Base-by-base conservation (phyloP, 2,329 filamentous ascomycete species). In the Fusarium nygamai region DNA sequence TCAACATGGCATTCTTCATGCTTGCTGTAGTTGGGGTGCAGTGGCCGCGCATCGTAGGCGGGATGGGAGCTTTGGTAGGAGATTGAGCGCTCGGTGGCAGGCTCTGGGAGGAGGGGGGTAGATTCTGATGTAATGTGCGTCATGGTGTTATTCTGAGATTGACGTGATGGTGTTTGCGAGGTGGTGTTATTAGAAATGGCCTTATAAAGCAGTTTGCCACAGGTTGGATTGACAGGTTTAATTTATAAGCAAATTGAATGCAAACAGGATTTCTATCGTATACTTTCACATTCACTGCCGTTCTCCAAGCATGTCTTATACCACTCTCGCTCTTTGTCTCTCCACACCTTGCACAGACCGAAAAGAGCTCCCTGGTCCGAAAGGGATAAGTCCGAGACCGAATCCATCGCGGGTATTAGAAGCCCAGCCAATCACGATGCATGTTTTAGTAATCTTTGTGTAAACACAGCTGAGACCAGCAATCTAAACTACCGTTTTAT, bases 51-150 rank as follows among this genome's bases (percentile, higher is more conserved):
- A 27, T 78, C 73, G 60, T 73, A 75, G 34, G 64, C 53, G 14
- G 60, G 47, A 11, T 70, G 53, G 29, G 69, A 65, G 57, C 72
- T 73, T 11, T 78, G 71, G 19, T 78, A 73, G 5, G 71, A 76
- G 38, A 76, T 78, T 29, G 76, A 71, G 16, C 70, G 74, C 71
- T 82, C 81, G 38, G 69, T 63, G 56, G 73, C 64, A 10, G 81
- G 81, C 64, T 83, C 80, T n/a, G 77, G 56, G 48, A 83, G 76
- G 3, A 83, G 80, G 31, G 81, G 81, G 14, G 81, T 78, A 38
- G 79, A 71, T 75, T 83, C 81, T n/a, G 79, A 75, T 16, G 71
- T 61, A 29, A 74, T 51, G 41, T 73, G 70, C 22, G 79, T 78
- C 80, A 81, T 70, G 11, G 29, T 41, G 46, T 39, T 63, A 8